Base-by-base conservation (phyloP, 129 eudicot species). In the Flaveria trinervia region DNA sequence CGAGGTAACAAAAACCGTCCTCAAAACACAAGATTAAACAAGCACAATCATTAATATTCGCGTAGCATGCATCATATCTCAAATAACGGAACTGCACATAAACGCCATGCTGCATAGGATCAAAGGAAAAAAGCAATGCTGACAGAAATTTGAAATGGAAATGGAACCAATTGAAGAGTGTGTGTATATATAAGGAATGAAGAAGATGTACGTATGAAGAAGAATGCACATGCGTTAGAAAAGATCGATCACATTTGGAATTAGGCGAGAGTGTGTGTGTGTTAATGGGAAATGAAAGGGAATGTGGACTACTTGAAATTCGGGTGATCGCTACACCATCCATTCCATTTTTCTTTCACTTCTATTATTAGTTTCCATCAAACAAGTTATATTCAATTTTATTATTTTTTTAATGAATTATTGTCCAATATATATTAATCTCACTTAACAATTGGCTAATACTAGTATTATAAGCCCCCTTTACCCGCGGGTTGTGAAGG, bases 281-380 rank as follows among this genome's bases (percentile, higher is more conserved):
- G 78, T 79, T 52, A 64, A 73, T 66, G 83, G 75, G 83, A 54
- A 79, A 52, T 51, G 61, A 18, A 56, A 33, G 56, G 23, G 62
- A 25, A 28, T 3, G 70, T 74, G 28, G 59, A 51, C 60, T 64
- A 65, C 83, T 28, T 52, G 52, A 80, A 73, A 18, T 66, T 73
- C 77, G 82, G 82, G 82, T 8, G 45, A 59, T 78, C 84, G 75
- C 79, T 80, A 10, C 51, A 73, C 84, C 84, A 73, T 68, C 74
- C 84, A 15, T 73, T 80, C 28, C 75, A 15, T 5, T 66, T 70
- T 73, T 25, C n/a, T 56, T 45, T 65, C 25, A n/a, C 41, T 73
- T 46, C 83, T 73, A 80, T 65, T 65, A 80, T 80, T 80, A 73
- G 83, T 73, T 65, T 73, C n/a, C 43, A 36, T 36, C 41, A 36